Base-by-base conservation (phyloP, 352 stramenopile genomes). In the Globisporangium barbulae region DNA sequence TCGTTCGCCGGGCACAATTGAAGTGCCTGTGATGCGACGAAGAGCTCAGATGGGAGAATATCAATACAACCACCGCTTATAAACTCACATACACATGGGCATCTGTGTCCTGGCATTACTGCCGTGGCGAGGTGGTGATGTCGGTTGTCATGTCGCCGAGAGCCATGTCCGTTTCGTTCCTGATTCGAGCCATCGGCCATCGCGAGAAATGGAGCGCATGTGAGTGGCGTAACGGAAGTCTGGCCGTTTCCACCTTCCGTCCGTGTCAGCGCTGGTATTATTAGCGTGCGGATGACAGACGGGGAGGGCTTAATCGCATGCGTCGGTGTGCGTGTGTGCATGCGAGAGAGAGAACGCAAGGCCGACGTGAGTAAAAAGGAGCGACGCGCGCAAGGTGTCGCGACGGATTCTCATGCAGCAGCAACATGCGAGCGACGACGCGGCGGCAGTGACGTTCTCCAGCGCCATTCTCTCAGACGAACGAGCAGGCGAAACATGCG, bases 331-430 rank as follows among this genome's bases (percentile, higher is more conserved):
- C 22, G 42, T 5, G 6, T 22, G 42, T 4, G 5, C 10, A 19
- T 41, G 12, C 10, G 35, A 15, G 35, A 37, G 31, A 13, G 39
- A 48, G 42, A 48, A 48, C 15, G 42, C 42, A 48, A 48, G 19
- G 42, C 17, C 10, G 17, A n/a, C 9, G 39, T n/a, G 39, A 45
- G 39, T 7, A 13, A 45, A n/a, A 28, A 28, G 25, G 25, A 28
- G 25, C 25, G 25, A 28, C 25, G 50, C 48, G 48, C 48, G 2
- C 48, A 33, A 37, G 25, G 48, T 35, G 13, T 22, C 15, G 35
- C 0, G 45, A 28, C 6, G 12, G 12, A 56, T n/a, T 8, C 53
- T 60, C 50, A 66, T 66, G 61, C 41, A 66, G 61, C 61, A 48
- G 15, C 42, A 48, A 21, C 42, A 45, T 19, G 13, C 39, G 15